Evolutionary conservation across 805 yeast genomes (phyloP).

Genomic region (Saturnispora gosingensis): DNA sequence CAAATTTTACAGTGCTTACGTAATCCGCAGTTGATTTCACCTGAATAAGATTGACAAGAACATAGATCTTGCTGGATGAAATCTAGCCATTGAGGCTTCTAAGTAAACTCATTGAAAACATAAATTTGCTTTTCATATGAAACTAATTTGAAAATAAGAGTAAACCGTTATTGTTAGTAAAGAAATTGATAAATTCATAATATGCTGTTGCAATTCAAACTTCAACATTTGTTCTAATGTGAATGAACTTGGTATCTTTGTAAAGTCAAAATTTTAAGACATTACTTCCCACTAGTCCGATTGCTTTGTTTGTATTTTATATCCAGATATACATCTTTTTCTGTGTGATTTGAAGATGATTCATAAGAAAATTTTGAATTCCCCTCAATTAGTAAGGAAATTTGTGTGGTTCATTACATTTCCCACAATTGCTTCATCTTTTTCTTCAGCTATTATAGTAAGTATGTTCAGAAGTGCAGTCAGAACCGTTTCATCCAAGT

Average conservation of each 20-base stretch:
- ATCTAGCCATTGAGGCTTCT: neutral
- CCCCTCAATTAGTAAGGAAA: neutral
- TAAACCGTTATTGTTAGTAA: too few species aligned
- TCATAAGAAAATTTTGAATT: neutral
- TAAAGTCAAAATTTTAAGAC: too few species aligned
- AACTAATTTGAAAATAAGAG: too few species aligned
- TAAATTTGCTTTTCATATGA: too few species aligned
- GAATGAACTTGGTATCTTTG: neutral
- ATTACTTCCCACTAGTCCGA: neutral
- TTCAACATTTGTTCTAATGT: too few species aligned
- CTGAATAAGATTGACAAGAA: too few species aligned
- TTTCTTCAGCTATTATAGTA: neutral
- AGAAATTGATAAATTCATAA: too few species aligned
- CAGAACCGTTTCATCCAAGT: conserved; percentile 16
- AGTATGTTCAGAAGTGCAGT: conserved; percentile 18
- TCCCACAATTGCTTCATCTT: neutral
- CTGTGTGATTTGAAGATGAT: neutral
- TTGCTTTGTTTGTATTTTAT: neutral
- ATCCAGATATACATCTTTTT: neutral
- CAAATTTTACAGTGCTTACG: neutral
- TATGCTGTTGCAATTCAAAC: neutral
- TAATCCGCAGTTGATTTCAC: neutral
- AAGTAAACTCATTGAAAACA: too few species aligned
- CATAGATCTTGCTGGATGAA: too few species aligned
- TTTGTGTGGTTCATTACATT: neutral